These are phyloP conservation scores for Fusarium albosuccineum DNA, from an alignment of 2,329 filamentous ascomycete genomes.

Conservation along the genomic window DNA sequence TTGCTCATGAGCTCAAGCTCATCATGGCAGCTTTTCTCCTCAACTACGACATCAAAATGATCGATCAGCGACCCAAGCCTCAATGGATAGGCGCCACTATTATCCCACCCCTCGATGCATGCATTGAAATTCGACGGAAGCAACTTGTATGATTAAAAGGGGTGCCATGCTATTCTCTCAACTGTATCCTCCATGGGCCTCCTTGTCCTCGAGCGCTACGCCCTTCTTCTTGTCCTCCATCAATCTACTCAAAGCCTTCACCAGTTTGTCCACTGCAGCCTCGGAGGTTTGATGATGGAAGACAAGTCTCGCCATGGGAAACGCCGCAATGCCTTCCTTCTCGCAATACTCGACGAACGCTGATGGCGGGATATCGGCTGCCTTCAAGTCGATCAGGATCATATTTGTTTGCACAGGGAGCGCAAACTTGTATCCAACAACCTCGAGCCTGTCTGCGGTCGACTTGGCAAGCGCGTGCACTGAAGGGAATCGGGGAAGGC, in stretches of 20 bases:
- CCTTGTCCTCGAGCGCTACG: constrained; percentile 7
- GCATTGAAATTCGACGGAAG: constrained; percentile 45
- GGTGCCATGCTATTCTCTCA: neutral
- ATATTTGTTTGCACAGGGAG: constrained; percentile 47
- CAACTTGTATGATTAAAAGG: neutral
- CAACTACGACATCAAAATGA: constrained; percentile 65
- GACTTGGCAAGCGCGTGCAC: constrained; percentile 40
- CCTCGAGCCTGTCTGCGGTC: constrained; percentile 25
- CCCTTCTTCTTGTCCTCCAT: constrained; percentile 29
- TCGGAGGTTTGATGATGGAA: constrained; percentile 41
- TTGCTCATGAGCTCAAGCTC: constrained; percentile 68
- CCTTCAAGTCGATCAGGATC: constrained; percentile 43
- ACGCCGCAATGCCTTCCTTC: constrained; percentile 23
- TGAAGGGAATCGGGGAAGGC: constrained; percentile 34
- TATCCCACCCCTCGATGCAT: constrained; percentile 45
- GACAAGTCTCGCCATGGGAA: constrained; percentile 34
- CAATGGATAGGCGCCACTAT: constrained; percentile 61
- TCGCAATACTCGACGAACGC: constrained; percentile 39
- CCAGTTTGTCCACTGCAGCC: constrained; percentile 16
- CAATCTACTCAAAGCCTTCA: constrained; percentile 28
- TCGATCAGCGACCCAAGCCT: constrained; percentile 55
- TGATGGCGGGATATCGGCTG: constrained; percentile 31
- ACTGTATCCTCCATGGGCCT: constrained; percentile 29
- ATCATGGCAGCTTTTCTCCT: constrained; percentile 63
- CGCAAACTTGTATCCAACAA: constrained; percentile 39